Evolutionary conservation across 805 yeast species (phyloP), one percentile per base, ranked within the genome.

Genomic region (Starmerella potacharoeniae): DNA sequence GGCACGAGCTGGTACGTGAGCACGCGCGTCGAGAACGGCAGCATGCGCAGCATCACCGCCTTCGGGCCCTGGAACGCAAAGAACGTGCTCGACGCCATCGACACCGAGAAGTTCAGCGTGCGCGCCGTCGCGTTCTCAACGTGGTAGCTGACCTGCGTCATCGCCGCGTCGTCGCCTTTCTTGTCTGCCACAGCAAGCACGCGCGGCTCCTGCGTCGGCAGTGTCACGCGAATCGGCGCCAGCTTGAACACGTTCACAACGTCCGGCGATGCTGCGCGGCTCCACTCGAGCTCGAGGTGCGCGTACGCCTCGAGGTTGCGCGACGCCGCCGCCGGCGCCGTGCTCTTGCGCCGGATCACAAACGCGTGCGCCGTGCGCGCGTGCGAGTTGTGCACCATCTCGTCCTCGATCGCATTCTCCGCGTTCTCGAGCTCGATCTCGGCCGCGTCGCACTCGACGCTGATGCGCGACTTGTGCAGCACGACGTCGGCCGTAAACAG

Each of bases 51-150:
- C 14, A 65, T 60, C 39, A 59, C 50, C 30, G 59, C 60, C 54
- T 69, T 73, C 55, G 61, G 69, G 16, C 66, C 79, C 64, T 62
- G 73, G 56, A 59, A 73, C 42, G 66, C 71, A 65, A 68, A 76
- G 61, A 62, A 67, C 29, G 69, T 70, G 44, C 73, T 70, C 1
- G 72, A 57, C 4, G 69, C 68, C 66, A 81, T 66, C 11, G 73
- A 70, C 2, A 81, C 72, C 11, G 82, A 69, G 60, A 84, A 87
- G 10, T 80, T 79, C 59, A 87, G 80, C 2, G 83, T 76, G 45
- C 83, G 73, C 2, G 84, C 74, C 0, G 95, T 83, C 13, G 95
- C 89, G 63, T 86, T 86, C 64, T 86, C 95, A 49, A 86, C 64
- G 51, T 75, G 73, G 64, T 78, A 86, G 13, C 56, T 56, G 6